Evolutionary conservation across 768 basidiomycete genomes (phyloP), one percentile per base, ranked within the genome.

Genomic region (Naganishia kalamii): DNA sequence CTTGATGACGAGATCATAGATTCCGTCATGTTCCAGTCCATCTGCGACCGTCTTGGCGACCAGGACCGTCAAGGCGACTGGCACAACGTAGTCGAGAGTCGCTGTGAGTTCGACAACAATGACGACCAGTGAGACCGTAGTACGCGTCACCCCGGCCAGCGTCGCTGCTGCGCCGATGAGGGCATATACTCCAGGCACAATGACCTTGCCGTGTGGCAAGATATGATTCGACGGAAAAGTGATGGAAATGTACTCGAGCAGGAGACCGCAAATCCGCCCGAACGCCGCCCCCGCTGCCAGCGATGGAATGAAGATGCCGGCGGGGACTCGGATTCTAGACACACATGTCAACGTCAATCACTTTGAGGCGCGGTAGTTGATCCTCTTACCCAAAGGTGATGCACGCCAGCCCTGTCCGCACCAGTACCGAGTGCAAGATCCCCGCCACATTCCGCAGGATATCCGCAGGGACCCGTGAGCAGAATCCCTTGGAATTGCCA

Each of bases 1-100:
- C 81, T 92, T 90, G 62, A 97, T 98, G 64, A 91, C 91, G 40
- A 98, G 84, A 77, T 99, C 96, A 74, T 97, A 99, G 62, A 99
- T 97, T 10, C 92, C 92, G 73, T 92, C 91, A 2, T 89, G 89
- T 75, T 93, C 89, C 63, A 96, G 76, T 1, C 86, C 86, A 74
- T 93, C 91, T 8, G 90, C 91, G 0, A 90, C 85, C 0, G 89
- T 91, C 80, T 93, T 94, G 25, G 90, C 90, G 19, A 92, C 88
- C 23, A 98, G 83, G 17, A 99, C 80, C 10, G 76, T 74, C 46
- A 74, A 35, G 63, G 72, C 71, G 23, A 74, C 67, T 0, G 72
- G 74, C 0, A 79, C 88, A 13, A 86, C 88, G 78, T 98, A 98
- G 2, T 89, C 92, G 69, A 99, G 80, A 1, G 91, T 91, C 69